A percentile compares a stretch with the other conserved stretches of the same genome.
Conservation (phyloP, 1,284 basidiomycete species). For the Rhodotorula sp. region DNA sequence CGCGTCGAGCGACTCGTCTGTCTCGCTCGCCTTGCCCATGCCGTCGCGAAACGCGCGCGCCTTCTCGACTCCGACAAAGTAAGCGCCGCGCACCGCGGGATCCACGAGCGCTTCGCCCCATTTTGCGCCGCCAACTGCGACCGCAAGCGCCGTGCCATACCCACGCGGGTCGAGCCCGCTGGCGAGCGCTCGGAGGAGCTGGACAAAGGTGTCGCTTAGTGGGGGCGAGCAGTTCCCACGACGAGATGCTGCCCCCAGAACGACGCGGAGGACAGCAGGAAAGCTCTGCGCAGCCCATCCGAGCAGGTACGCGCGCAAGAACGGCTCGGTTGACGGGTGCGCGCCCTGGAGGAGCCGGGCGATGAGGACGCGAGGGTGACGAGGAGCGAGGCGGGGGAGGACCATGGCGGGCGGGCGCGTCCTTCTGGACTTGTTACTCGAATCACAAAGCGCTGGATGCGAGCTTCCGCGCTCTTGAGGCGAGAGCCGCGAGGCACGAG, state of each 20-base stretch:
- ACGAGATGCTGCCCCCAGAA: constrained; percentile 6
- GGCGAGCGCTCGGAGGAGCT: constrained; percentile 4
- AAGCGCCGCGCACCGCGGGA: constrained; percentile 16
- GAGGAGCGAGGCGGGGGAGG: neutral
- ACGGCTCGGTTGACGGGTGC: constrained; percentile 38
- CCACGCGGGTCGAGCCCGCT: constrained; percentile 15
- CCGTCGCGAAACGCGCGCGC: constrained; percentile 4
- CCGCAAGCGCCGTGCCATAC: constrained; percentile 32
- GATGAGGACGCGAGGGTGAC: neutral
- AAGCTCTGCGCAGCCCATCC: constrained; percentile 28
- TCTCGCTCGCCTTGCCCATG: constrained; percentile 21
- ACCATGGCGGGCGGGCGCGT: neutral
- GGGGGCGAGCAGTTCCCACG: no score
- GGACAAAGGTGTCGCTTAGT: neutral
- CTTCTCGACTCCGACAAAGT: neutral
- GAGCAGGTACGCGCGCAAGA: constrained; percentile 36
- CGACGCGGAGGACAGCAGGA: constrained; percentile 25
- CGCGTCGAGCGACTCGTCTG: constrained; percentile 1
- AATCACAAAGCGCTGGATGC: no score
- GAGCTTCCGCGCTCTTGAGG: no score
- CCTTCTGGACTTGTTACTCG: neutral
- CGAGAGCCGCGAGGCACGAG: no score
- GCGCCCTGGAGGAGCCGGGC: neutral
- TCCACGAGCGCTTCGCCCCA: constrained; percentile 34
- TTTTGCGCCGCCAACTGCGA: constrained; percentile 36